These are phyloP conservation scores for Fusarium cyanostomum DNA, from an alignment of 2,329 filamentous ascomycete genomes.

Conservation along the genomic window DNA sequence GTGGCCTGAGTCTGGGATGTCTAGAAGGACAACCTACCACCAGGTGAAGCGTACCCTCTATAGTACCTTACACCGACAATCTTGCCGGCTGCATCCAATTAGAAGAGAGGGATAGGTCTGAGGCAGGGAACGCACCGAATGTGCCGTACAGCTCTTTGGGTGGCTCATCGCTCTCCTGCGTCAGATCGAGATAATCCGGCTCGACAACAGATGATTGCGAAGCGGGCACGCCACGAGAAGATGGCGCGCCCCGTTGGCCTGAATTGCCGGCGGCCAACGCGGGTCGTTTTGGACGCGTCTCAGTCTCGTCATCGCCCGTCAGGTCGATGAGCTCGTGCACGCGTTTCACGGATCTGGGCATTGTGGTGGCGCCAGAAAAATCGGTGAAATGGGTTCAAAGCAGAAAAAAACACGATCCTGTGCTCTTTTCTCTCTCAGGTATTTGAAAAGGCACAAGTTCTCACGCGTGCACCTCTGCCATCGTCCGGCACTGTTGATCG, in stretches of 20 bases:
- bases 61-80: slow-evolving; percentile 69
- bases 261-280: slow-evolving; percentile 23
- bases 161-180: slow-evolving; percentile 55
- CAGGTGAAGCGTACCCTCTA: slow-evolving; percentile 66
- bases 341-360: slow-evolving; percentile 49
- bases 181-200: slow-evolving; percentile 54
- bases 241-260: slow-evolving; percentile 10
- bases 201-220: slow-evolving; percentile 42
- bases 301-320: slow-evolving; percentile 48
- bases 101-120: slow-evolving; percentile 5
- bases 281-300: slow-evolving; percentile 41
- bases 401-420: background rate
- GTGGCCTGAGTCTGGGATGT: too few relatives aligned
- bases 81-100: slow-evolving; percentile 52
- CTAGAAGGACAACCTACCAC: slow-evolving; percentile 50
- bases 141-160: slow-evolving; percentile 59
- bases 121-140: slow-evolving; percentile 48
- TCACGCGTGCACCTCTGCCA: background rate
- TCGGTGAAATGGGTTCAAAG: background rate
- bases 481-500: background rate
- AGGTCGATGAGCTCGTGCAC: slow-evolving; percentile 53
- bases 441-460: background rate
- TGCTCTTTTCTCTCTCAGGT: background rate
- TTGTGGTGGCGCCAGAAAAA: slow-evolving; percentile 3
- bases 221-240: slow-evolving; percentile 23